Percentiles rank a stretch among this genome's conserved stretches.
phyloP scores from a whole-genome alignment of 2,329 filamentous ascomycete genomes.

The Penicillium rolfsii region DNA sequence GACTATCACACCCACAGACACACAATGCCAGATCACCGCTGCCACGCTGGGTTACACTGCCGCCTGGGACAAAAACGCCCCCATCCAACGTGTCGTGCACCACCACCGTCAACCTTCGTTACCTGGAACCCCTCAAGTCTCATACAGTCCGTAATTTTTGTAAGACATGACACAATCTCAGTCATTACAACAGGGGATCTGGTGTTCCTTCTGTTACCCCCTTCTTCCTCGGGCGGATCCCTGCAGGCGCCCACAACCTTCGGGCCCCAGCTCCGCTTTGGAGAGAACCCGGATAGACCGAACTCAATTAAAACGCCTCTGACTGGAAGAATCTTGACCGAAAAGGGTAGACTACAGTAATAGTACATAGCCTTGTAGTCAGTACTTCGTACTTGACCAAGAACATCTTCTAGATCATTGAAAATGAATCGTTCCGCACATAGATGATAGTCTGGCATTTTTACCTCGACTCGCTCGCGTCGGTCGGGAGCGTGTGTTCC shows the following conservation, averaged over 20 bases:
- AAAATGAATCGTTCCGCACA: not conserved
- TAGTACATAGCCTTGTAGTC: not conserved
- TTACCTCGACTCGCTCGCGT: not conserved
- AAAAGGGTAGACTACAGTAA: not conserved
- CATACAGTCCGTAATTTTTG: not conserved
- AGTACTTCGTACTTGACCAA: not conserved
- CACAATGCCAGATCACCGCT: not conserved
- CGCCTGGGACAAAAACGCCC: constrained; percentile 7
- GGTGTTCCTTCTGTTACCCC: not conserved
- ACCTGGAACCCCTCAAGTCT: not conserved
- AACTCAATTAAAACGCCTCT: not conserved
- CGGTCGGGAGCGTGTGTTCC: not conserved
- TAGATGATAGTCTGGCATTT: not conserved
- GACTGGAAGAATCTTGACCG: not conserved
- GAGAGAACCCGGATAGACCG: not conserved
- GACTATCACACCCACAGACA: not conserved
- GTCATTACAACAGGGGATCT: not conserved
- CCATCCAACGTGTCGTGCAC: constrained; percentile 13
- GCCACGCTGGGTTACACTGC: constrained; percentile 20
- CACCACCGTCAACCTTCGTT: not conserved
- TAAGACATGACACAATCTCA: not conserved
- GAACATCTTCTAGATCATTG: not conserved
- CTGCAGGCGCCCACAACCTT: not conserved
- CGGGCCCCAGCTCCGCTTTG: not conserved
- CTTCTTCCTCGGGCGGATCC: not conserved